Base-by-base conservation (phyloP, 306 rosid genomes). In the Pueraria montana region DNA sequence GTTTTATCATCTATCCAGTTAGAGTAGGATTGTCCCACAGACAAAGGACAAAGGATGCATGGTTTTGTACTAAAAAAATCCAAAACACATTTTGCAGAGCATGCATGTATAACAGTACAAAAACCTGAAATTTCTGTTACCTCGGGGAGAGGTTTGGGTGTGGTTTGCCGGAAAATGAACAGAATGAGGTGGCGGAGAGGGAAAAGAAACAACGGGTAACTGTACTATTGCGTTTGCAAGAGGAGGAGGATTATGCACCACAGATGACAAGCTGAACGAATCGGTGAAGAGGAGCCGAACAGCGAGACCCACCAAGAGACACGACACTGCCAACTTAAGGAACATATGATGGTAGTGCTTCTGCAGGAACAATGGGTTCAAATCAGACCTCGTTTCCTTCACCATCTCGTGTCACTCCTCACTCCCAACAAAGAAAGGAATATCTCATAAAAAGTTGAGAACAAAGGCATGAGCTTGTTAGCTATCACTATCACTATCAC, bases 231-330 rank as follows among this genome's bases (percentile, higher is more conserved):
- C 18, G 7, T 78, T 34, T 26, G 55, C 17, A 14, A 46, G 69
- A 66, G 68, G 32, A 18, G 80, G 32, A 6, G 80, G 82, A 0
- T 63, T 69, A 7, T 77, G 73, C 21, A 81, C 18, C 48, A 65
- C 13, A 23, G 79, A 79, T 1, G 55, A 74, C 5, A 78, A 73
- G 8, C 20, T 32, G 72, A 86, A 42, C 14, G 89, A 87, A 76
- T 83, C 78, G 0, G 62, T 63, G 45, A 75, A 20, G 64, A 87
- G 74, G 56, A 87, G 73, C 5, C 70, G 78, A n/a, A 83, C 71
- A 58, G 59, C 24, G 56, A 84, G 78, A 81, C 78, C 87, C 14
- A 72, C 9, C 4, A 87, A 84, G 42, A 87, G 79, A 58, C 74
- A 81, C 9, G 87, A 80, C 14, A 84, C 66, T 26, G 77, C 78